Evolutionary conservation across 2,329 filamentous ascomycete species (phyloP), one percentile per base, ranked within the genome.

Genomic region (Penicillium sp.): DNA sequence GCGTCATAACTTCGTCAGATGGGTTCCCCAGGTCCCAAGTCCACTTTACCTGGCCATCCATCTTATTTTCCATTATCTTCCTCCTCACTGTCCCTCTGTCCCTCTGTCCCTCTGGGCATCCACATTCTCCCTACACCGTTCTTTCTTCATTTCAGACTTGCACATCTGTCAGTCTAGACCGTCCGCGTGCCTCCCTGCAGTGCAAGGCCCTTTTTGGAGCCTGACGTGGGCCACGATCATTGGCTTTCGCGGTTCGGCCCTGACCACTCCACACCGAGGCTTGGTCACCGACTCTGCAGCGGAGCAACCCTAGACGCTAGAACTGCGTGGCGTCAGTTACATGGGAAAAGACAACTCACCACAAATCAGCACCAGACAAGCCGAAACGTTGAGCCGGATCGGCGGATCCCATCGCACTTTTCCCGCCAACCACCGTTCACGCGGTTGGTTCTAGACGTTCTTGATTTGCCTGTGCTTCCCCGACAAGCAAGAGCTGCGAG

Each of bases 221-320:
- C 55, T 64, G 63, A 66, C 63, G 64, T 66, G 63, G 64, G 56
- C 56, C 40, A 46, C 55, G n/a, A 31, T 57, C 52, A 66, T 66
- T 66, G 63, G 63, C 38, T 40, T 23, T 38, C 10, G 50, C 47
- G 43, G 38, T 46, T 47, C 49, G 47, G 55, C 53, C 54, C 52
- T 49, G 60, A 58, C 55, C 57, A 55, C 50, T 49, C 47, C 51
- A 42, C 51, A 53, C 50, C 57, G 56, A 60, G 53, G 52, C 49
- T 54, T 53, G 57, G 58, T 59, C 58, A 61, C 59, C 59, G 57
- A 59, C 59, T 55, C 59, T 56, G 60, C 54, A 57, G 54, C 56
- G 57, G 46, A 40, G 50, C 41, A 29, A 40, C 42, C 50, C 44
- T 47, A 50, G 49, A 49, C n/a, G 3, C 38, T 27, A 40, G 38